Base-by-base conservation (phyloP, 352 stramenopile species). In the Thalassiosira exigua region DNA sequence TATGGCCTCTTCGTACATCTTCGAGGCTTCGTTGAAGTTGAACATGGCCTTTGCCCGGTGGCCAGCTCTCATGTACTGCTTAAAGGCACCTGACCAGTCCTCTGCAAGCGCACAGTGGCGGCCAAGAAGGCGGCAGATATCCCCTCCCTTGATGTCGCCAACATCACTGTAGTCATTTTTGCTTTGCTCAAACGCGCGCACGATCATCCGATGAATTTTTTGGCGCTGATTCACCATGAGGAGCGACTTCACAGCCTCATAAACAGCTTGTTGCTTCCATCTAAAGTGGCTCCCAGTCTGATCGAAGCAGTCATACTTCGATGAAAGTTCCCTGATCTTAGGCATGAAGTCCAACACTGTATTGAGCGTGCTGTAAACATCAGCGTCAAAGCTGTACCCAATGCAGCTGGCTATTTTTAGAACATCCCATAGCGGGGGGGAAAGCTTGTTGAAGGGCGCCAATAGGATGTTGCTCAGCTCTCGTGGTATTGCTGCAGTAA, bases 381-480 rank as follows among this genome's bases (percentile, higher is more conserved):
- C 73, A 33, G 69, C 74, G 65, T 85, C 76, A 62, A 88, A 88
- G 60, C 60, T 80, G 59, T 86, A 88, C 4, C 81, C 81, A 58
- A 88, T 86, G 53, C 76, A 86, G 54, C 81, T 86, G 12, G 81
- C 81, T 52, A 88, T 84, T 72, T 88, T 88, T 44, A 88, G 60
- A 12, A 65, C 64, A 77, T 88, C 81, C 75, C 76, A 83, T 3
- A 88, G 59, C 36, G 75, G 70, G 58, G 75, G 76, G 54, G 72
- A 59, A 7, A 88, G 69, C 44, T 85, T 51, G 48, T 88, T 84
- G 36, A 86, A 80, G 36, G 75, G 67, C 0, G 76, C 62, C 39
- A 88, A 57, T 58, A 88, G 69, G 42, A 86, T 84, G 39, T 71
- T 85, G 46, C 75, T 83, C 30, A 81, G 36, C 60, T 84, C 72